Evolutionary conservation across 768 basidiomycete genomes (phyloP), one percentile per base, ranked within the genome.

Genomic region (Dentipellis sp.): DNA sequence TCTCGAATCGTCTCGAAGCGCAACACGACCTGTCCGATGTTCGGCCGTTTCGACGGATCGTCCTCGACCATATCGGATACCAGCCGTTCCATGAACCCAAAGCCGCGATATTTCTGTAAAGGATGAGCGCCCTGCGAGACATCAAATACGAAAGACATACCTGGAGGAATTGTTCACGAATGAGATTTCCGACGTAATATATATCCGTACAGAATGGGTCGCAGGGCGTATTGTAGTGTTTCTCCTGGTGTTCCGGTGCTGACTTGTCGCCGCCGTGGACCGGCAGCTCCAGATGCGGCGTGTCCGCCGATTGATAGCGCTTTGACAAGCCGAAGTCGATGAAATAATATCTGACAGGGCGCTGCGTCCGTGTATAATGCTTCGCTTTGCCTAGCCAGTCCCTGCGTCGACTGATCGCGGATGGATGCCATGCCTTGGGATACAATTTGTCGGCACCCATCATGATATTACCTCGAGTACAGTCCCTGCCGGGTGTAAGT

Each of bases 41-140:
- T 66, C 36, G 70, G 70, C 4, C 71, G 64, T 29, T 50, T 45
- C 3, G 49, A 34, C 0, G 71, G 71, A 47, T 67, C 63, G 0
- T 54, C 54, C 4, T 56, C 59, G 0, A 61, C 59, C 70, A 72
- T 71, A 2, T 58, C 55, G 2, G 46, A 35, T 4, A 70, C 52
- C 3, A 72, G 57, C 14, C 60, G 54, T 36, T 45, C 12, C 62
- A 71, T 53, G 58, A 69, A 68, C 2, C 62, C 64, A 14, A 66
- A 42, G 21, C 62, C 62, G 34, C 49, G 17, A 39, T 56, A 61
- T 45, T 54, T 59, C 68, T 69, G 52, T 14, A 19, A 19, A 29
- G 3, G 17, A 4, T 52, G 51, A 10, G 35, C 38, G 21, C 12
- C 53, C 4, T 3, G n/a, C 14, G 49, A 14, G 22, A n/a, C 2